A percentile compares a stretch with the other conserved stretches of the same genome.
These are phyloP conservation scores for Leccinum boreale DNA, from an alignment of 768 basidiomycete species.

Conservation along the genomic window DNA sequence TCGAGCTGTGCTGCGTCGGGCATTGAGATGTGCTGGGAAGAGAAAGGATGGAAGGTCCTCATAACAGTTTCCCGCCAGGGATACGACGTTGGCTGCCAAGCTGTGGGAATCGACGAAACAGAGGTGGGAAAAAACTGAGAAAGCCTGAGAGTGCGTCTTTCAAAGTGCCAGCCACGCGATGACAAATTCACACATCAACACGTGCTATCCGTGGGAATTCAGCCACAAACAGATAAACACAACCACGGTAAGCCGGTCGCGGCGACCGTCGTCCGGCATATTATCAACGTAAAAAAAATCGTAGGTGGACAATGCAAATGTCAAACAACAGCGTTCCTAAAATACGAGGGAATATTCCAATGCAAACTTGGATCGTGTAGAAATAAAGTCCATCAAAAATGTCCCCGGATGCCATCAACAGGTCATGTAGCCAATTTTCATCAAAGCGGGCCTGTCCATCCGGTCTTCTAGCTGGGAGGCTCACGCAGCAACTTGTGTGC, in stretches of 20 bases:
- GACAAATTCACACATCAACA: slow-evolving; percentile 28
- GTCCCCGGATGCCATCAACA: slow-evolving; percentile 15
- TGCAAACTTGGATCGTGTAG: slow-evolving; percentile 10
- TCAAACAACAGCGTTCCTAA: slow-evolving; percentile 11
- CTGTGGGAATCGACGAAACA: slow-evolving; percentile 43
- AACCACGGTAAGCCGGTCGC: slow-evolving; percentile 1
- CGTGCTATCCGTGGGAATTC: slow-evolving; percentile 31
- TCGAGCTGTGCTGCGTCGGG: slow-evolving; percentile 35
- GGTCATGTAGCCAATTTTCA: slow-evolving; percentile 7
- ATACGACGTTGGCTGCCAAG: slow-evolving; percentile 35
- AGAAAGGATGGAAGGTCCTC: slow-evolving; percentile 44
- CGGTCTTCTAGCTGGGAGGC: slow-evolving; percentile 33
- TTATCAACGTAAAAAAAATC: slow-evolving; percentile 18
- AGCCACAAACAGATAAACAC: slow-evolving; percentile 18
- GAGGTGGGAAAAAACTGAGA: slow-evolving; percentile 46
- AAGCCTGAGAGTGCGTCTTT: slow-evolving; percentile 25
- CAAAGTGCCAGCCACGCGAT: slow-evolving; percentile 14
- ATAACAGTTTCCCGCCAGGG: slow-evolving; percentile 42
- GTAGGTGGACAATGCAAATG: slow-evolving; percentile 6
- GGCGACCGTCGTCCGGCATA: slow-evolving; percentile 5
- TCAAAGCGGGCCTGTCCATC: background rate
- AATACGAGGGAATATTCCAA: slow-evolving; percentile 21
- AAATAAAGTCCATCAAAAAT: slow-evolving; percentile 19
- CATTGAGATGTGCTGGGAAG: slow-evolving; percentile 41
- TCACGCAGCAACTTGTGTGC: background rate